Conservation (phyloP, 257 asterid species). For the Solanum okadae region DNA sequence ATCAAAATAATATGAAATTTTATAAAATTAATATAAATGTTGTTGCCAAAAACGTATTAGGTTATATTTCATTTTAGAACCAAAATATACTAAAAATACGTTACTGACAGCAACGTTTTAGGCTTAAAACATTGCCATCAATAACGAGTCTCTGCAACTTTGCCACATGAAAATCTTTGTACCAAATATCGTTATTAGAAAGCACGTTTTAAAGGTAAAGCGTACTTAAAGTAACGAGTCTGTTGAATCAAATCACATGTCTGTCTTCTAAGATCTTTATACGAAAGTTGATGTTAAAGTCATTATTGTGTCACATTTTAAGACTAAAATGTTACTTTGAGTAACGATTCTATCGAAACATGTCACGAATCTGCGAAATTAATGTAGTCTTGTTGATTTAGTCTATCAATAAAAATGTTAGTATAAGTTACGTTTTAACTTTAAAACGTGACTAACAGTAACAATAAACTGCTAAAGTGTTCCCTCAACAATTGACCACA, state of each 20-base stretch:
- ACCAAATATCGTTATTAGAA: neutral
- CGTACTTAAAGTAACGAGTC: neutral
- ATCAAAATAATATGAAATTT: neutral
- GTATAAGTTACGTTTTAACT: neutral
- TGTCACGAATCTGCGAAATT: too few species aligned
- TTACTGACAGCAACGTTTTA: too few species aligned
- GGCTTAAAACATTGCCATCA: neutral
- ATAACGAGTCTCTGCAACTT: too few species aligned
- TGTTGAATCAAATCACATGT: neutral
- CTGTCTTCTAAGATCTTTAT: neutral
- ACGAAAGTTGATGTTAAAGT: neutral
- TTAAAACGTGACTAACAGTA: neutral
- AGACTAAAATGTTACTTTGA: neutral
- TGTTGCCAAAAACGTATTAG: neutral
- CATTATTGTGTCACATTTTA: neutral
- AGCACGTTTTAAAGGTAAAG: neutral
- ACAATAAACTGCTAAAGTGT: neutral
- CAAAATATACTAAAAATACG: neutral
- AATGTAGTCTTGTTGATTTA: neutral
- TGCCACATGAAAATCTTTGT: neutral
- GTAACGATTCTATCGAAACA: neutral
- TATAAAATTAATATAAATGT: too few species aligned
- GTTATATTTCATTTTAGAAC: neutral
- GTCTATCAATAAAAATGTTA: neutral
- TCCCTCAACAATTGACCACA: neutral